Conservation (phyloP, 192 early-diverging fungal species). For the Lobosporangium transversale region DNA sequence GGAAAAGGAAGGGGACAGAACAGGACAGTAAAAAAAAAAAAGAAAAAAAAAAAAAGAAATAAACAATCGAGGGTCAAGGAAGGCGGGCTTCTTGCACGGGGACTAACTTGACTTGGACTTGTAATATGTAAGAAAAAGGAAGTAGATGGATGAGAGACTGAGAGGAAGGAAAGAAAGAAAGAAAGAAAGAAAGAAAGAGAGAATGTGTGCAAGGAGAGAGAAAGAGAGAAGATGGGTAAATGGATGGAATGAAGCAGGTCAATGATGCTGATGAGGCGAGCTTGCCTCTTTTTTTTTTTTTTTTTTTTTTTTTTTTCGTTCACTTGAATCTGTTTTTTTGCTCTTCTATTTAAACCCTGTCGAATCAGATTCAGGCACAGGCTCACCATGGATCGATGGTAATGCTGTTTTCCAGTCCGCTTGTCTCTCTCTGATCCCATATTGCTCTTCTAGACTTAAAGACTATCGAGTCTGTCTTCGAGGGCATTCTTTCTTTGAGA, state of each 20-base stretch:
- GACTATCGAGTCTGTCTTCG: too few species aligned
- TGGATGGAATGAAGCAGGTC: background rate
- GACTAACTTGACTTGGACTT: too few species aligned
- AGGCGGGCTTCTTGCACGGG: too few species aligned
- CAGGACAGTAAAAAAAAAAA: background rate
- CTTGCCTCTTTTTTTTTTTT: slow-evolving; percentile 1
- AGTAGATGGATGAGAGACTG: background rate
- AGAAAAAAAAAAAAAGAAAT: slow-evolving; percentile 3
- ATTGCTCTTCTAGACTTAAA: too few species aligned
- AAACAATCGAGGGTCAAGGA: too few species aligned
- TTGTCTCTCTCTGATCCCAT: too few species aligned
- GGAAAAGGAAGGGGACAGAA: background rate
- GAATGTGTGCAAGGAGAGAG: background rate
- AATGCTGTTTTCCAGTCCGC: too few species aligned
- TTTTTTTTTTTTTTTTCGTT: background rate
- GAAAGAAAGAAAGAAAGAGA: slow-evolving; percentile 1
- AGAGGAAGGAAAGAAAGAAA: slow-evolving; percentile 1
- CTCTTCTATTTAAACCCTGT: background rate
- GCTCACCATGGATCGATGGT: too few species aligned
- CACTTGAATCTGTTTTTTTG: background rate
- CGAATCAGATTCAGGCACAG: slow-evolving; percentile 1
- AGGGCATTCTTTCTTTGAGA: too few species aligned
- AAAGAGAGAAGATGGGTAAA: background rate
- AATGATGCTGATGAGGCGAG: too few species aligned
- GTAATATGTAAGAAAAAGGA: too few species aligned